Evolutionary conservation across 2,329 filamentous ascomycete species (phyloP), one percentile per base, ranked within the genome.

Genomic region (Stemphylium beticola): DNA sequence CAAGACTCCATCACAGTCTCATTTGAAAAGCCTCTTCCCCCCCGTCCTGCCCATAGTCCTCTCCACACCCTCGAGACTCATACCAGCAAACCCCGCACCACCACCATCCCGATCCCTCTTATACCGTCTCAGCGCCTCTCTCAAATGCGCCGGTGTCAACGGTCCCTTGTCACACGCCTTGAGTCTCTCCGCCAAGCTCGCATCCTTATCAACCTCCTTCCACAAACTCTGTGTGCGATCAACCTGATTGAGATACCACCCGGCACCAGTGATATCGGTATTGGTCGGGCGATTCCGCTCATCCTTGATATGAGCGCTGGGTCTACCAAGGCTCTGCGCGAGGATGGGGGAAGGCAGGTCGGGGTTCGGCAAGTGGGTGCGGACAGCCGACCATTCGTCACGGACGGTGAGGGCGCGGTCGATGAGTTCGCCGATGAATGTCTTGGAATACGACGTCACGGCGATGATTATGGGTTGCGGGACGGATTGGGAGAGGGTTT

Each of bases 401-500:
- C 92, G 90, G 10, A 92, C 83, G 38, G 84, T 82, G 46, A 89
- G 83, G 9, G 90, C 89, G 43, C 82, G 79, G 71, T 92, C 89
- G 58, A 93, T 88, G 42, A 93, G 81, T 58, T 92, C 87, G 47
- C 89, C 90, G 4, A 90, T 84, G 71, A 91, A 92, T 57, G 91
- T 82, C 75, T 93, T 93, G 42, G 88, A 86, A 17, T 91, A 89
- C 0, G 87, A 86, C 43, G 87, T 87, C 68, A 93, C 88, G n/a
- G 88, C 87, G 18, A 89, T 86, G 57, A 90, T 87, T 44, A 92
- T 88, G 64, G 85, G 88, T 17, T 84, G 81, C 0, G 89, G 88
- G 0, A 91, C 90, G 1, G 88, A 92, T 71, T 93, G 90, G 0
- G 88, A 91, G 8, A 92, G 87, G 1, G 90, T 91, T 54, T 90